Evolutionary conservation across 2,329 filamentous ascomycete genomes (phyloP).

Genomic region (Calonectria fujianensis): DNA sequence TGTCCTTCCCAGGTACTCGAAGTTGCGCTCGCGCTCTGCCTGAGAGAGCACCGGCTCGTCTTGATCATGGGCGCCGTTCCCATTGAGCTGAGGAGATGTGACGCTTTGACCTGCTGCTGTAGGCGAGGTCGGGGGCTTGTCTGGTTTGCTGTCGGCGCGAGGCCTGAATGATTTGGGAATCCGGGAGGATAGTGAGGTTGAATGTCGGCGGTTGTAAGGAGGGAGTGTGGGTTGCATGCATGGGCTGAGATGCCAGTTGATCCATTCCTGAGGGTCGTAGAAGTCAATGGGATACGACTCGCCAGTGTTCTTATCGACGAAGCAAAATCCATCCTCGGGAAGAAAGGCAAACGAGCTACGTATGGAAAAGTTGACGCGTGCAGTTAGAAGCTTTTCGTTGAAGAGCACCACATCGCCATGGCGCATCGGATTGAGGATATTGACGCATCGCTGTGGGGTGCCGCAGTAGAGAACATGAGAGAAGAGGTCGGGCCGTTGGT

Average conservation of each 20-base stretch:
- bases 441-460: slow-evolving; percentile 89
- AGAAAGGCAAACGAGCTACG: slow-evolving; percentile 90
- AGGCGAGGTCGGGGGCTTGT: slow-evolving; percentile 55
- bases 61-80: slow-evolving; percentile 44
- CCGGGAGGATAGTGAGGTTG: slow-evolving; percentile 68
- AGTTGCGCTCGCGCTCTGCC: slow-evolving; percentile 59
- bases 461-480: slow-evolving; percentile 91
- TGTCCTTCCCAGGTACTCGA: slow-evolving; percentile 83
- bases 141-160: slow-evolving; percentile 65
- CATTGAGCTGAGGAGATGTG: slow-evolving; percentile 54
- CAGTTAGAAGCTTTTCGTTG: slow-evolving; percentile 91
- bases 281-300: slow-evolving; percentile 90
- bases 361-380: slow-evolving; percentile 94
- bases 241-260: slow-evolving; percentile 85
- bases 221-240: slow-evolving; percentile 83
- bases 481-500: slow-evolving; percentile 89
- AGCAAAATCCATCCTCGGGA: slow-evolving; percentile 90
- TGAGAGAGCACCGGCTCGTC: slow-evolving; percentile 52
- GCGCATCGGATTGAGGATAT: slow-evolving; percentile 90
- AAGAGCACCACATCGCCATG: slow-evolving; percentile 95
- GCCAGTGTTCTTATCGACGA: slow-evolving; percentile 87
- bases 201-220: slow-evolving; percentile 65
- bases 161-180: slow-evolving; percentile 67
- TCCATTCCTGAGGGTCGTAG: slow-evolving; percentile 87
- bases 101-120: slow-evolving; percentile 54